Conservation (phyloP, 2,329 filamentous ascomycete species). For the Aspergillus vadensis region DNA sequence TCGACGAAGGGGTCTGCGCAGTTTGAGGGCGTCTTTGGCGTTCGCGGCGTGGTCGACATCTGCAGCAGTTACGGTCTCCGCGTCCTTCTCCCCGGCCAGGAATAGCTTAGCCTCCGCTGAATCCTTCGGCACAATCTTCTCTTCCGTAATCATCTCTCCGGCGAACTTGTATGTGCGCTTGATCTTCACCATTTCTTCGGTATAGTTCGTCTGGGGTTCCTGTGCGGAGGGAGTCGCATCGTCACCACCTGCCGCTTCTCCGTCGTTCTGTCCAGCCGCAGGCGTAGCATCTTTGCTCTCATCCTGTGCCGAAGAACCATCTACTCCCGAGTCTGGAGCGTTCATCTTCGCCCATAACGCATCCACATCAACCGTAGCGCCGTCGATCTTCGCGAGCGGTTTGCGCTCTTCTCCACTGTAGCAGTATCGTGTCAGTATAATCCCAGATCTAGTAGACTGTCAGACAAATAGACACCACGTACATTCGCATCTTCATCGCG, state of each 20-base stretch:
- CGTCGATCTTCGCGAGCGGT: slow-evolving; percentile 50
- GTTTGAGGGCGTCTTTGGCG: slow-evolving; percentile 23
- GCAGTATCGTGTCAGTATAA: background rate
- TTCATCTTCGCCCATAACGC: slow-evolving; percentile 58
- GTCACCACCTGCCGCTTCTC: slow-evolving; percentile 14
- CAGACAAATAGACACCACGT: slow-evolving; percentile 21
- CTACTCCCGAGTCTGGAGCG: slow-evolving; percentile 27
- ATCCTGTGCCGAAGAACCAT: slow-evolving; percentile 16
- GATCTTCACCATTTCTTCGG: slow-evolving; percentile 56
- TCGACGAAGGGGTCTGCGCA: slow-evolving; percentile 45
- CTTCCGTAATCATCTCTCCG: slow-evolving; percentile 56
- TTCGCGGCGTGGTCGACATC: slow-evolving; percentile 25
- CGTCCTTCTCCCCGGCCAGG: slow-evolving; percentile 45
- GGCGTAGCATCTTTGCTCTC: slow-evolving; percentile 19
- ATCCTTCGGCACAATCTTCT: slow-evolving; percentile 54
- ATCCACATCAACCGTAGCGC: slow-evolving; percentile 59
- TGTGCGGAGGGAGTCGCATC: slow-evolving; percentile 14
- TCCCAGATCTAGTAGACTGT: background rate
- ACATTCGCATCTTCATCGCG: slow-evolving; percentile 54
- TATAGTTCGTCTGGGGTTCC: slow-evolving; percentile 17
- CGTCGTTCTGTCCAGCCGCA: slow-evolving; percentile 17
- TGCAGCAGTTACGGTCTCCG: slow-evolving; percentile 33
- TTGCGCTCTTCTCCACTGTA: slow-evolving; percentile 51
- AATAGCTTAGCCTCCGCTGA: slow-evolving; percentile 60
- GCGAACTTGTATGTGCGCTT: slow-evolving; percentile 61